These are phyloP conservation scores for Metschnikowia noctiluminum DNA, from an alignment of 805 yeast species.

Conservation along the genomic window DNA sequence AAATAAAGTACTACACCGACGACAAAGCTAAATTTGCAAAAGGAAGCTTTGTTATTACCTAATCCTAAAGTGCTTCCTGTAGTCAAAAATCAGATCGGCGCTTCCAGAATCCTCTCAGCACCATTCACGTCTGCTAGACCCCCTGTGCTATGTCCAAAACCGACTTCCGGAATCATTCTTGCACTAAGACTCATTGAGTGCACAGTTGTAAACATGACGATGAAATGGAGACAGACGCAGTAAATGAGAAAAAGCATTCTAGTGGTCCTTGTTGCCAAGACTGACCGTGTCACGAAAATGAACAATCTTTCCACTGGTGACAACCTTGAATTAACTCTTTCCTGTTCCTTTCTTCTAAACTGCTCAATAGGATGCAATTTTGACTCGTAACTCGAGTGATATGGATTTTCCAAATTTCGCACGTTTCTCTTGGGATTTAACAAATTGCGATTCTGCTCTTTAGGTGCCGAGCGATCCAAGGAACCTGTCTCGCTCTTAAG, in stretches of 20 bases:
- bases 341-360: slow-evolving; percentile 74
- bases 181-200: slow-evolving; percentile 49
- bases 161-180: slow-evolving; percentile 45
- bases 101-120: not conserved
- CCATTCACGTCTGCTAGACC: slow-evolving; percentile 26
- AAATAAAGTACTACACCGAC: no score
- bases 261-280: slow-evolving; percentile 70
- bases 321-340: slow-evolving; percentile 65
- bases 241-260: slow-evolving; percentile 71
- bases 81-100: not conserved
- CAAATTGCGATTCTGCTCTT: slow-evolving; percentile 9
- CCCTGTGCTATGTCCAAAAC: slow-evolving; percentile 39
- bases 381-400: slow-evolving; percentile 66
- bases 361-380: slow-evolving; percentile 80
- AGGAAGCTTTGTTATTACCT: no score
- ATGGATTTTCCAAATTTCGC: slow-evolving; percentile 52
- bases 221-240: slow-evolving; percentile 68
- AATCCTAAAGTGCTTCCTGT: no score
- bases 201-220: slow-evolving; percentile 64
- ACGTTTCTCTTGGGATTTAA: slow-evolving; percentile 32
- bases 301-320: slow-evolving; percentile 79
- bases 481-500: slow-evolving; percentile 25
- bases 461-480: not conserved
- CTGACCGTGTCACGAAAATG: slow-evolving; percentile 64
- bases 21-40: no score